Conservation (phyloP, 768 basidiomycete genomes). For the Lactarius pseudohatsudake region DNA sequence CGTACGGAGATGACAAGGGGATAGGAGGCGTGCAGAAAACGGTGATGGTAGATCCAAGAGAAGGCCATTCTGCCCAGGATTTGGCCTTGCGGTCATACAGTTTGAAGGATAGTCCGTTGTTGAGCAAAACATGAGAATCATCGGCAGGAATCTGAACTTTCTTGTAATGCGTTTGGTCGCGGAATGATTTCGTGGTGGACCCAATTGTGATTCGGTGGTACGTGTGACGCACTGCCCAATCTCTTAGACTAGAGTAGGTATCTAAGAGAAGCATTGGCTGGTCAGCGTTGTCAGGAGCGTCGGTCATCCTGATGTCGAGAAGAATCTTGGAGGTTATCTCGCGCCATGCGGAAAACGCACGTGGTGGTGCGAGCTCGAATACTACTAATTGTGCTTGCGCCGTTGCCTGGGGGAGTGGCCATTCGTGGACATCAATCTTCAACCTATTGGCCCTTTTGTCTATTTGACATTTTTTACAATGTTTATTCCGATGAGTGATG, state of each 20-base stretch:
- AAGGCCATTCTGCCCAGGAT: background rate
- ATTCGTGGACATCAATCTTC: slow-evolving; percentile 4
- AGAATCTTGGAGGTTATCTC: background rate
- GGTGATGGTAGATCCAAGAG: too few relatives aligned
- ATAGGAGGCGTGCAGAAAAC: background rate
- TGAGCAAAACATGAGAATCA: background rate
- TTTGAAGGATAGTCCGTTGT: background rate
- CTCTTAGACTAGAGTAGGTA: background rate
- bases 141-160: background rate
- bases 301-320: background rate
- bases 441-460: background rate
- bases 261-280: background rate
- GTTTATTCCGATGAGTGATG: background rate
- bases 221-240: background rate
- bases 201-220: slow-evolving; percentile 6
- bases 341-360: slow-evolving; percentile 7
- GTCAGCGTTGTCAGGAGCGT: too few relatives aligned
- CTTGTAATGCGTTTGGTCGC: slow-evolving; percentile 5
- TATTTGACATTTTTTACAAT: background rate
- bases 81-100: background rate
- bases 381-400: background rate
- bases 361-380: background rate
- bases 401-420: background rate
- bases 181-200: background rate
- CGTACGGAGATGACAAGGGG: background rate